Base-by-base conservation (phyloP, 306 rosid species). In the Dalbergia oliveri region DNA sequence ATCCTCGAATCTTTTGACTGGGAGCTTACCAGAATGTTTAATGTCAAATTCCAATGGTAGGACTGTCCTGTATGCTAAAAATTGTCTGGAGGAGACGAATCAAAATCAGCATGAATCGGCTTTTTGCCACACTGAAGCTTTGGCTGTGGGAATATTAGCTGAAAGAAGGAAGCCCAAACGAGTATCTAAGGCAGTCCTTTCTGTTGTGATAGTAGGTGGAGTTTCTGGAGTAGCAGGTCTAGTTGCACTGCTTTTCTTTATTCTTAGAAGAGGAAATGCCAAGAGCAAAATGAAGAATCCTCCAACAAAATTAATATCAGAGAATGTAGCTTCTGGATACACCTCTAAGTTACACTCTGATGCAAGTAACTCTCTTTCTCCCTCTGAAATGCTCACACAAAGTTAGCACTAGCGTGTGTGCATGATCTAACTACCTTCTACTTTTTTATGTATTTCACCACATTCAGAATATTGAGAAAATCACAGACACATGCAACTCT, bases 61-160 rank as follows among this genome's bases (percentile, higher is more conserved):
- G 86, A 89, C 72, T 49, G 71, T 90, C 39, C 50, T 75, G 53
- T 95, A 90, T 86, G 77, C 65, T 35, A 76, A 81, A 65, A 95
- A 95, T 67, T 95, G 98, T 83, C 86, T 95, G 14, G 88, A 82
- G 66, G 82, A 83, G 18, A 75, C 82, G 19, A 71, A 86, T 59
- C 91, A 91, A 71, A 75, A 83, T 58, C 99, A 95, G 60, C 83
- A 87, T 47, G 88, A 83, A 4, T 81, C 50, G 43, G 79, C 88
- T 11, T 91, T 88, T 77, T 95, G 98, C 73, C 93, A 54, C 60
- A 95, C 88, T 62, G 98, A 91, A 87, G 99, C 99, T 4, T 79
- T 95, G 39, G 99, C 99, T 58, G 99, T 91, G 77, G 98, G 99
- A 78, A 89, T 95, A 79, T 60, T 85, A 41, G 86, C 94, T 4